Conservation (phyloP, 1,284 basidiomycete species). For the Leccinum holopus region DNA sequence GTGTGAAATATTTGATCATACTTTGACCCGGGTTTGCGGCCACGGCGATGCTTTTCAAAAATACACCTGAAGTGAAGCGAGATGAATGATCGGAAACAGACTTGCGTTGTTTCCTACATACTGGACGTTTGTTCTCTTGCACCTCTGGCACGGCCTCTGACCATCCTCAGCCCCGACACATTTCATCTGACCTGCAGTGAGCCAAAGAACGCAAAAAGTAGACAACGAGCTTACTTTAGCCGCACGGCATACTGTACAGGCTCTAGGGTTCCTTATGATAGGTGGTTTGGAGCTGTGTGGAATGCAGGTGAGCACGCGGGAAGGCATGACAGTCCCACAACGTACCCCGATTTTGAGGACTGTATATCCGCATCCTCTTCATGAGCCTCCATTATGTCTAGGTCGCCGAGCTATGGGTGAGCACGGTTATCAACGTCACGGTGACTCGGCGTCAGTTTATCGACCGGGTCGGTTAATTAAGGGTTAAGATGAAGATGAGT, state of each 20-base stretch:
- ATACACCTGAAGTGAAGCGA: constrained; percentile 53
- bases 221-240: constrained; percentile 59
- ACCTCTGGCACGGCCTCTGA: constrained; percentile 71
- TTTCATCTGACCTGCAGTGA: constrained; percentile 63
- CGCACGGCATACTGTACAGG: constrained; percentile 77
- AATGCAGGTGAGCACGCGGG: constrained; percentile 11
- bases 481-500: constrained; percentile 33
- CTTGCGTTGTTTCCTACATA: constrained; percentile 36
- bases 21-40: constrained; percentile 87
- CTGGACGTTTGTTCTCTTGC: constrained; percentile 75
- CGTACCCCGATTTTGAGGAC: constrained; percentile 33
- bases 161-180: constrained; percentile 84
- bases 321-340: constrained; percentile 7
- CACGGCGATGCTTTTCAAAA: constrained; percentile 83
- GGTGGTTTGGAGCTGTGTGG: constrained; percentile 47
- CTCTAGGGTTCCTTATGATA: constrained; percentile 69
- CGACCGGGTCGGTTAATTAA: constrained; percentile 43
- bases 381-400: constrained; percentile 31
- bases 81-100: constrained; percentile 12
- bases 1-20: constrained; percentile 35
- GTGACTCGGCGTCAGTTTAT: constrained; percentile 42
- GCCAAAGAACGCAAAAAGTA: constrained; percentile 17
- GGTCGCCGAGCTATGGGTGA: constrained; percentile 14
- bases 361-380: constrained; percentile 33
- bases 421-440: constrained; percentile 40